phyloP scores from a whole-genome alignment of 371 early-diverging fungal species.

The Catenaria anguillulae region DNA sequence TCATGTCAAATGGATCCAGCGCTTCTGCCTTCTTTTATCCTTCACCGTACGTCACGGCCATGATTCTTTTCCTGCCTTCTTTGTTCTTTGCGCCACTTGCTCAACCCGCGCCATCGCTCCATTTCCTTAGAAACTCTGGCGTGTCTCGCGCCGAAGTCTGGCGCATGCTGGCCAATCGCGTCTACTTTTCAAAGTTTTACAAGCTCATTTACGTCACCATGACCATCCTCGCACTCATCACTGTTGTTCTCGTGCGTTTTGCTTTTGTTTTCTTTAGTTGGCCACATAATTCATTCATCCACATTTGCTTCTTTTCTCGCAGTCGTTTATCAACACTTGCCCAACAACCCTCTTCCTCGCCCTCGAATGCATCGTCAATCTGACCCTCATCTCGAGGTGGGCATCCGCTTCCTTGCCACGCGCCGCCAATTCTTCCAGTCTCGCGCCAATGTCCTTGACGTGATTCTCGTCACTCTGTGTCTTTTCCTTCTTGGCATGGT shows the following conservation, averaged over 20 bases:
- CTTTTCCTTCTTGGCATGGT: neutral
- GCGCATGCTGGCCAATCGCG: conserved; percentile 4
- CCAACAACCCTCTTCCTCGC: conserved; percentile 1
- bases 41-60: too few relatives aligned
- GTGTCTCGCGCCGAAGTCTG: neutral
- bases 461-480: neutral
- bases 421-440: neutral
- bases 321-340: conserved; percentile 2
- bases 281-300: too few relatives aligned
- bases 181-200: conserved; percentile 1
- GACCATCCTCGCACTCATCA: neutral
- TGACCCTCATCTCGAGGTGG: conserved; percentile 2
- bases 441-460: neutral
- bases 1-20: too few relatives aligned
- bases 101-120: too few relatives aligned
- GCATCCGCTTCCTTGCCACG: conserved; percentile 4
- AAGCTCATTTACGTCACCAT: neutral
- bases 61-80: too few relatives aligned
- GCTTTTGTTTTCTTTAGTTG: too few relatives aligned
- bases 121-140: neutral
- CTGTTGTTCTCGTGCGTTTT: neutral
- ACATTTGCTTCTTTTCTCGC: too few relatives aligned
- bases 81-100: too few relatives aligned
- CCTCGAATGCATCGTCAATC: conserved; percentile 3
- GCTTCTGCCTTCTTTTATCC: too few relatives aligned